A percentile compares a stretch with the other conserved stretches of the same genome.
phyloP scores from a whole-genome alignment of 306 rosid species.

The Quercus mongolica region DNA sequence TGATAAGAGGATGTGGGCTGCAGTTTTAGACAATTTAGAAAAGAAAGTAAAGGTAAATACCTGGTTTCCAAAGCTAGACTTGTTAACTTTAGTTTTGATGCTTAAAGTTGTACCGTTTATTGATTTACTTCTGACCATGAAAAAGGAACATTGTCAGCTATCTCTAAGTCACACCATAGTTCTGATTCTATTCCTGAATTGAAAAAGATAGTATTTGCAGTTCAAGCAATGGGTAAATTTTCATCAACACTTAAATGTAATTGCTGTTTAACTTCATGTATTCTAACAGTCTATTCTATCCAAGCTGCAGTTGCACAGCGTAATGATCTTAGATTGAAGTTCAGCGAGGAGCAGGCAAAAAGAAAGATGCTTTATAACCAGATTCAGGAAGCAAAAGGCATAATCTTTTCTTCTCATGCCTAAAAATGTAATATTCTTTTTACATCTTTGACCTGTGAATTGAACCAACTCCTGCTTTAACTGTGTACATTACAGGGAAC shows the following conservation, averaged over 20 bases:
- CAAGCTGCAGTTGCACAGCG: conserved; percentile 10
- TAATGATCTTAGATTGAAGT: conserved; percentile 17
- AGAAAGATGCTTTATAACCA: conserved; percentile 22
- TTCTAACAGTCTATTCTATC: background rate
- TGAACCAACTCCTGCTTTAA: background rate
- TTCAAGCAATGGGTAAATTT: conserved; percentile 25
- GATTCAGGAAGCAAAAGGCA: conserved; percentile 31
- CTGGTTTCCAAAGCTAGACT: background rate
- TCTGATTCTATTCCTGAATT: conserved; percentile 20
- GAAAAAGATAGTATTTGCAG: conserved; percentile 20
- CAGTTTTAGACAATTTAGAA: conserved; percentile 1
- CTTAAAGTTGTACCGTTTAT: background rate
- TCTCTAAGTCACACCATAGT: conserved; percentile 3
- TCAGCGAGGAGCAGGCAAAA: conserved; percentile 21
- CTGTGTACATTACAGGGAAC: conserved; percentile 41
- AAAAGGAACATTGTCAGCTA: conserved; percentile 16
- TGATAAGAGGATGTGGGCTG: conserved; percentile 18
- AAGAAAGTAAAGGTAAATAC: conserved; percentile 13
- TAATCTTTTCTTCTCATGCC: background rate
- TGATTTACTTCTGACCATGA: conserved; percentile 13
- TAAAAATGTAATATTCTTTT: background rate
- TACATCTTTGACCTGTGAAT: background rate
- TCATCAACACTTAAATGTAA: background rate
- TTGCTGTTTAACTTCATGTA: background rate
- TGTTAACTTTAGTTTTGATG: background rate